phyloP scores from a whole-genome alignment of 2,329 filamentous ascomycete genomes.

The Aspergillus luchuensis region DNA sequence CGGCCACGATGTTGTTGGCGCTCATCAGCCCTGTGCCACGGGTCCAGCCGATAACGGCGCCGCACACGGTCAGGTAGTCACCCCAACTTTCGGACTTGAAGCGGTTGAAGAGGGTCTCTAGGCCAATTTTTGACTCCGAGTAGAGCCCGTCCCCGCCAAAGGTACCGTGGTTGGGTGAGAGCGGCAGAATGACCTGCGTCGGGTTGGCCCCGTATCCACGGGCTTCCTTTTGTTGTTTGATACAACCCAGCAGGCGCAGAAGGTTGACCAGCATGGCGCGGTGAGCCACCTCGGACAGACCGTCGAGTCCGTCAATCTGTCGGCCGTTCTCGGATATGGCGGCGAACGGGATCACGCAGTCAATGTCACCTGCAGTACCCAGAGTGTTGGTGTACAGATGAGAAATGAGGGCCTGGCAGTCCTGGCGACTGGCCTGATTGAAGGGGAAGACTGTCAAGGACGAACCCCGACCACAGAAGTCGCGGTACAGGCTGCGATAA shows the following conservation, averaged over 20 bases:
- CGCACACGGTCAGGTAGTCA: slow-evolving; percentile 10
- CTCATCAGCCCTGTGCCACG: slow-evolving; percentile 11
- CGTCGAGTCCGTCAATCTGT: slow-evolving; percentile 8
- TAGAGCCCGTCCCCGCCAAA: slow-evolving; percentile 13
- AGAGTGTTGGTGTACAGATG: neutral
- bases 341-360: slow-evolving; percentile 10
- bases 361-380: slow-evolving; percentile 1
- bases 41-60: slow-evolving; percentile 10
- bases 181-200: slow-evolving; percentile 10
- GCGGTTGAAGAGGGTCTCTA: slow-evolving; percentile 9
- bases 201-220: slow-evolving; percentile 1
- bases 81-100: slow-evolving; percentile 9
- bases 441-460: slow-evolving; percentile 8
- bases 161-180: slow-evolving; percentile 12
- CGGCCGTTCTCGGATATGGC: slow-evolving; percentile 9
- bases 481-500: neutral
- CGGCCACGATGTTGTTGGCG: slow-evolving; percentile 8
- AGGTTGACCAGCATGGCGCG: slow-evolving; percentile 12
- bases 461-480: slow-evolving; percentile 7
- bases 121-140: slow-evolving; percentile 10
- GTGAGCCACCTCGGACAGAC: slow-evolving; percentile 3
- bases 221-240: slow-evolving; percentile 1
- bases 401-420: neutral
- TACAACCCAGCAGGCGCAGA: slow-evolving; percentile 1
- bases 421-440: slow-evolving; percentile 9